phyloP scores from a whole-genome alignment of 441 rosid genomes.

The Aleurites moluccanus region DNA sequence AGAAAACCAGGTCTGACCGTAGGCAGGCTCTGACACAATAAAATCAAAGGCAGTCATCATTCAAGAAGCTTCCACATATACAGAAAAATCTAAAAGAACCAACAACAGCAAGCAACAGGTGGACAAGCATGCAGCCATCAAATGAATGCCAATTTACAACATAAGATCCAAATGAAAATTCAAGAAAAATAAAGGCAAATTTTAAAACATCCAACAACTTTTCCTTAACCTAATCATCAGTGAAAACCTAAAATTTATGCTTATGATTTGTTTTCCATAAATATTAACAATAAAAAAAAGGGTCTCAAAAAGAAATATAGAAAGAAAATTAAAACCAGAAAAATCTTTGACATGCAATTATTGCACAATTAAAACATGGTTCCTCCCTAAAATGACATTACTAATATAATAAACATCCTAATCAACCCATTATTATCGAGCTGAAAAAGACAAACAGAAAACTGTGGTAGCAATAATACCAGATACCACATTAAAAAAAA shows the following conservation, averaged over 20 bases:
- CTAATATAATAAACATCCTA: constrained; percentile 22
- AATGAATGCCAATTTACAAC: not conserved
- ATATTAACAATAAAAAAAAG: not conserved
- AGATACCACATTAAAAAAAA: not conserved
- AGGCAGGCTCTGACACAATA: constrained; percentile 6
- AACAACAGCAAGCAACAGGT: constrained; percentile 40
- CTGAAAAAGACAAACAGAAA: constrained; percentile 19
- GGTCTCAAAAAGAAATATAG: not conserved
- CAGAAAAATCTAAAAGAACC: constrained; percentile 15
- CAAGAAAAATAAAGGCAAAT: not conserved
- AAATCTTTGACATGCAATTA: constrained; percentile 6
- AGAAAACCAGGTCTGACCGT: not conserved
- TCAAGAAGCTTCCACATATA: constrained; percentile 27
- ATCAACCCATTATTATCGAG: constrained; percentile 19
- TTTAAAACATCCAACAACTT: not conserved
- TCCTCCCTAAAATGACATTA: constrained; percentile 1
- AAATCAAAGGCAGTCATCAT: constrained; percentile 19
- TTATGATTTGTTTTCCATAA: not conserved
- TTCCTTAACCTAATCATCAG: not conserved
- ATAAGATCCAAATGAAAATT: not conserved
- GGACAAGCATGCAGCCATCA: constrained; percentile 33
- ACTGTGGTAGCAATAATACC: constrained; percentile 9
- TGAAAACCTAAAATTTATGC: not conserved
- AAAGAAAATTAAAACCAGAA: not conserved
- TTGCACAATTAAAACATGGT: constrained; percentile 6